Percentiles rank a stretch among this genome's conserved stretches.
These are phyloP conservation scores for Euphorbia celastroides DNA, from an alignment of 441 rosid genomes.

Conservation along the genomic window DNA sequence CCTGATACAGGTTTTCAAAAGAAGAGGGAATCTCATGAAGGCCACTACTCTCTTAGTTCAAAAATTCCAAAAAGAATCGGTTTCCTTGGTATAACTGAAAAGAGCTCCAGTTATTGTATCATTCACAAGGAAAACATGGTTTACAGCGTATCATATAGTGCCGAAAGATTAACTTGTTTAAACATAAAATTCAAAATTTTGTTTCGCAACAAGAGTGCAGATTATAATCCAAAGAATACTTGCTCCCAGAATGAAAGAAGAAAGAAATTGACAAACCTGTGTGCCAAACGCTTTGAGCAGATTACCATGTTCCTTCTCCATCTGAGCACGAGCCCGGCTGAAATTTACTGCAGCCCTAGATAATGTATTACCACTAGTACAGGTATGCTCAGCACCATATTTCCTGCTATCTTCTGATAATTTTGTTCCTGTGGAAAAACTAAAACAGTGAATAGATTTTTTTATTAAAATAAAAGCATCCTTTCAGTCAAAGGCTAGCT, in stretches of 20 bases:
- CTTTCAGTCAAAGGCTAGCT: slow-evolving; percentile 4
- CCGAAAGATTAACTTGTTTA: neutral
- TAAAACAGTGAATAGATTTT: slow-evolving; percentile 7
- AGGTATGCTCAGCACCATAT: slow-evolving; percentile 81
- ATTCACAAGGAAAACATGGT: neutral
- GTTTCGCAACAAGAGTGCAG: neutral
- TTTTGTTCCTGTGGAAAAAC: slow-evolving; percentile 55
- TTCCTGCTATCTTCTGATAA: slow-evolving; percentile 83
- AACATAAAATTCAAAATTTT: neutral
- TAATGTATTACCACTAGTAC: slow-evolving; percentile 77
- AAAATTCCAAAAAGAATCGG: neutral
- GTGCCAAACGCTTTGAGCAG: slow-evolving; percentile 79
- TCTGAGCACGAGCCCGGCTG: slow-evolving; percentile 67
- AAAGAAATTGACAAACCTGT: slow-evolving; percentile 44
- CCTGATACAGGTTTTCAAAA: neutral
- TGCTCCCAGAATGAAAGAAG: neutral
- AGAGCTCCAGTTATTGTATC: neutral
- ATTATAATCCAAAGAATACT: neutral
- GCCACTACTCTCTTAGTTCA: neutral
- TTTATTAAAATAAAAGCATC: neutral
- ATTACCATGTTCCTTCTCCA: slow-evolving; percentile 86
- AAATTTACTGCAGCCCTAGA: slow-evolving; percentile 62
- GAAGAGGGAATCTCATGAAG: neutral
- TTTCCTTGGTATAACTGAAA: too few relatives aligned
- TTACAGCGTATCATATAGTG: neutral